Evolutionary conservation across 2,329 filamentous ascomycete genomes (phyloP).

Genomic region (Metarhizium sp.): DNA sequence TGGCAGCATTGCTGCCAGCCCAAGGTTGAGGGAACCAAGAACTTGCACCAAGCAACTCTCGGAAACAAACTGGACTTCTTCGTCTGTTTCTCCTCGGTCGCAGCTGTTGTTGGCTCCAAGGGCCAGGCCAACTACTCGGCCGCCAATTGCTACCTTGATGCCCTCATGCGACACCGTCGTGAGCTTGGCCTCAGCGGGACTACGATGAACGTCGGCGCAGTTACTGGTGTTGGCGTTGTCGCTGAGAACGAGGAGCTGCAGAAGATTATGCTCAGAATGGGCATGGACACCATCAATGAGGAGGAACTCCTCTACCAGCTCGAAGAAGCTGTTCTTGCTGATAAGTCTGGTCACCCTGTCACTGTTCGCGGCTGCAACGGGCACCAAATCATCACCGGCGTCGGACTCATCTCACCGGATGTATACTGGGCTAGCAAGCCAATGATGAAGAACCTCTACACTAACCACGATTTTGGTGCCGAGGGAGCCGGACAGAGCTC

Average conservation of each 20-base stretch:
- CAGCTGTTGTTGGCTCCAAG: slow-evolving; percentile 16
- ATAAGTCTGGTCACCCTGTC: slow-evolving; percentile 5
- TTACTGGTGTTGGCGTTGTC: slow-evolving; percentile 15
- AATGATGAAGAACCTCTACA: slow-evolving; percentile 14
- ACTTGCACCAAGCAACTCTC: slow-evolving; percentile 20
- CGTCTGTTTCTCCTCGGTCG: slow-evolving; percentile 18
- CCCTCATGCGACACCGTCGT: slow-evolving; percentile 20
- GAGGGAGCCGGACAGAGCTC: slow-evolving; percentile 6
- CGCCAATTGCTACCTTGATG: slow-evolving; percentile 25
- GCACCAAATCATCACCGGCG: slow-evolving; percentile 15
- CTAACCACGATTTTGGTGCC: slow-evolving; percentile 14
- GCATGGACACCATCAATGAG: slow-evolving; percentile 11
- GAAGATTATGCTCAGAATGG: slow-evolving; percentile 10
- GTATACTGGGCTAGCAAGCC: slow-evolving; percentile 15
- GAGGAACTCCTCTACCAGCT: slow-evolving; percentile 15
- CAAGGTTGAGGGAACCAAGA: slow-evolving; percentile 24
- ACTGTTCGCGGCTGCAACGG: slow-evolving; percentile 11
- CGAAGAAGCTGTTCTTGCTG: slow-evolving; percentile 11
- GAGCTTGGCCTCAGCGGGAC: slow-evolving; percentile 20
- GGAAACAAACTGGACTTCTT: slow-evolving; percentile 20
- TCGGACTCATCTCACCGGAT: slow-evolving; percentile 14
- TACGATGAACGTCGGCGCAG: slow-evolving; percentile 24
- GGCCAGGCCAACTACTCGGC: slow-evolving; percentile 26
- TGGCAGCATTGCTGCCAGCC: slow-evolving; percentile 16
- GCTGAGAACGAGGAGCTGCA: slow-evolving; percentile 2